A percentile compares a stretch with the other conserved stretches of the same genome.
Evolutionary conservation across 176 grass and related monocot genomes (phyloP).

Genomic region (Musa beccarii): DNA sequence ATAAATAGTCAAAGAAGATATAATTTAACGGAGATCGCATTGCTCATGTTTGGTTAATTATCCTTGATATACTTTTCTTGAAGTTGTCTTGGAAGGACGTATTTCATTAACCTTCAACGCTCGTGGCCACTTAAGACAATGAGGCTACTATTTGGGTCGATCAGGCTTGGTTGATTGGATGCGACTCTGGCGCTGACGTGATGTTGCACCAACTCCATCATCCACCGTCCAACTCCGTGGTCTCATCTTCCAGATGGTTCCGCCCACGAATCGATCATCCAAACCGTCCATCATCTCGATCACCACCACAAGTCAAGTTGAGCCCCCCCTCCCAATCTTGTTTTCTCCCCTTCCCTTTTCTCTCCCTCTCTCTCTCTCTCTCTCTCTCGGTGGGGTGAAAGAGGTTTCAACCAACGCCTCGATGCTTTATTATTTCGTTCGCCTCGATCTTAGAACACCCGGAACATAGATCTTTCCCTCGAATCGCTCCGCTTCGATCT

Average conservation of each 20-base stretch:
- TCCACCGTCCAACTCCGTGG: neutral
- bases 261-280: neutral
- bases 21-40: no score
- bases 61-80: no score
- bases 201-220: neutral
- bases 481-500: neutral
- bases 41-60: no score
- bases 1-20: no score
- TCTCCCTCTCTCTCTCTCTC: neutral
- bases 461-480: neutral
- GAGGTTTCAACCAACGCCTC: neutral
- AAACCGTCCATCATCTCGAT: neutral
- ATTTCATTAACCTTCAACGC: no score
- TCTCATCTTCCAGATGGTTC: neutral
- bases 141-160: neutral
- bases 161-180: neutral
- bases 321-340: neutral
- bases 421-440: neutral
- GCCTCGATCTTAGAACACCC: neutral
- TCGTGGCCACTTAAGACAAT: neutral
- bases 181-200: neutral
- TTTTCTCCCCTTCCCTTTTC: neutral
- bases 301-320: neutral
- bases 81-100: no score
- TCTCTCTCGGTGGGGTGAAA: neutral